phyloP scores from a whole-genome alignment of 805 yeast species.

The Ogataea pini region DNA sequence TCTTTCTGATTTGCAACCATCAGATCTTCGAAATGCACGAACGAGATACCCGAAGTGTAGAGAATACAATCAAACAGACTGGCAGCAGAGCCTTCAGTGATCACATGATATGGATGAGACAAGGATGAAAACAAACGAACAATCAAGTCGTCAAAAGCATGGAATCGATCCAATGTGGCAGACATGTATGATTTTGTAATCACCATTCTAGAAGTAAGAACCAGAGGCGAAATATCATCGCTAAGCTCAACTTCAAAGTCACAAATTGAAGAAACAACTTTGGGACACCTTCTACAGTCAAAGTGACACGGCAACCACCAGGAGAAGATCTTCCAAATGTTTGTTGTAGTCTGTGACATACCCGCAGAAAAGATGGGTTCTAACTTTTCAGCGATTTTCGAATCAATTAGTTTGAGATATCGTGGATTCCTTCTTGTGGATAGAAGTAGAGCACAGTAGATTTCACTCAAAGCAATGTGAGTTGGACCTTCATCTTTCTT shows the following conservation, averaged over 20 bases:
- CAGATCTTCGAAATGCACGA: conserved; percentile 39
- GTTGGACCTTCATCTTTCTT: conserved; percentile 69
- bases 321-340: conserved; percentile 73
- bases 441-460: conserved; percentile 62
- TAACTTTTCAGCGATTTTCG: conserved; percentile 46
- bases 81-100: conserved; percentile 67
- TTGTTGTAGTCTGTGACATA: conserved; percentile 69
- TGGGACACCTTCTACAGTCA: conserved; percentile 67
- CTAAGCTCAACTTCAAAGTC: conserved; percentile 48
- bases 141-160: conserved; percentile 46
- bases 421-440: conserved; percentile 43
- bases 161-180: conserved; percentile 40
- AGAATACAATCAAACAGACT: conserved; percentile 44
- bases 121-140: conserved; percentile 48
- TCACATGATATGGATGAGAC: conserved; percentile 70
- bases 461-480: conserved; percentile 74
- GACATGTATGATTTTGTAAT: conserved; percentile 48
- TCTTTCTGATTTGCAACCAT: conserved; percentile 37
- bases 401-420: conserved; percentile 43
- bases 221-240: conserved; percentile 59
- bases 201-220: conserved; percentile 59
- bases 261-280: conserved; percentile 46
- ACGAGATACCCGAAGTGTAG: conserved; percentile 19
- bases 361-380: conserved; percentile 50
- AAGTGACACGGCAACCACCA: conserved; percentile 72